phyloP scores from a whole-genome alignment of 495 filamentous ascomycete species.

The Penicillium egyptiacum region DNA sequence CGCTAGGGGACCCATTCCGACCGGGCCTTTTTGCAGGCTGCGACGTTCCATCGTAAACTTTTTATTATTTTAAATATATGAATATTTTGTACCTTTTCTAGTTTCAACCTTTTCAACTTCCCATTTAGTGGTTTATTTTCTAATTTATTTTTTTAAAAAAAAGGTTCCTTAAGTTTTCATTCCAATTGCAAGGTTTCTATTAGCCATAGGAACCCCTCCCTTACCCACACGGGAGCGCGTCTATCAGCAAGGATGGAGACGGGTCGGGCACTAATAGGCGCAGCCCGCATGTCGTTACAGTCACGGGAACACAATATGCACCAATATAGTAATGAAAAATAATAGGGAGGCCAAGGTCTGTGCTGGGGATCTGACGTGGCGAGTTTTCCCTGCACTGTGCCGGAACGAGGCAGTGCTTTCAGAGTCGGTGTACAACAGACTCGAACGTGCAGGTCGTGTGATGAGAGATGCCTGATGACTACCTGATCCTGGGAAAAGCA shows the following conservation, averaged over 20 bases:
- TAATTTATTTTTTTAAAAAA: slow-evolving; percentile 8
- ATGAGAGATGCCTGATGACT: slow-evolving; percentile 17
- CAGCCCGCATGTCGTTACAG: slow-evolving; percentile 41
- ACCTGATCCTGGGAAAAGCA: slow-evolving; percentile 10
- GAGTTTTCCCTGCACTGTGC: slow-evolving; percentile 11
- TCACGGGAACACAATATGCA: slow-evolving; percentile 46
- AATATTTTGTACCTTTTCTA: slow-evolving; percentile 11
- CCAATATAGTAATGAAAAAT: background rate
- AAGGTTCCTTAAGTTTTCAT: background rate
- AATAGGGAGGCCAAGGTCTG: background rate
- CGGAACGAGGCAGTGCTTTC: slow-evolving; percentile 13
- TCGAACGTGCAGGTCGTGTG: slow-evolving; percentile 14
- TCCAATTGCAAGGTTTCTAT: background rate
- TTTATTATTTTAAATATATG: slow-evolving; percentile 1
- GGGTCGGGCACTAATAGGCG: slow-evolving; percentile 37
- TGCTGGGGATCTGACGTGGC: slow-evolving; percentile 16
- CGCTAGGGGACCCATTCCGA: slow-evolving; percentile 21
- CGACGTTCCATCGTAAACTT: slow-evolving; percentile 16
- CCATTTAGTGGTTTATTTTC: background rate
- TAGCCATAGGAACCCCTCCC: slow-evolving; percentile 2
- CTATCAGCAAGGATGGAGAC: slow-evolving; percentile 33
- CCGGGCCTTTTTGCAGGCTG: slow-evolving; percentile 19
- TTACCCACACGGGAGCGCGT: slow-evolving; percentile 37
- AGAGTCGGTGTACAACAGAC: slow-evolving; percentile 16
- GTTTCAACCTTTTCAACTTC: background rate